Conservation (phyloP, 2,329 filamentous ascomycete genomes). For the Penicillium sp. region DNA sequence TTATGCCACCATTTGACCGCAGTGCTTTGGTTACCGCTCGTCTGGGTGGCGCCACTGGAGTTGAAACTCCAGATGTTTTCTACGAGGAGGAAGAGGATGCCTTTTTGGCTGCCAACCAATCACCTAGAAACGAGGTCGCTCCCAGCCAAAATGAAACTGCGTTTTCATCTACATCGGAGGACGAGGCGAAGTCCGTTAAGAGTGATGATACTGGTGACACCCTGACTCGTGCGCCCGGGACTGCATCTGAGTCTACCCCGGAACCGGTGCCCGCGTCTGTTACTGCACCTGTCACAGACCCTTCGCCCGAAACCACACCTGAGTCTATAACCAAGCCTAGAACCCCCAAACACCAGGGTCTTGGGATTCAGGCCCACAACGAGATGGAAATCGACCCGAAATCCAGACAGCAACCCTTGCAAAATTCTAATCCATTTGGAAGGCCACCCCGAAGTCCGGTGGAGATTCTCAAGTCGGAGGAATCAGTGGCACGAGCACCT, state of each 20-base stretch:
- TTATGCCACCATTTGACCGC: slow-evolving; percentile 54
- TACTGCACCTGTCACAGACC: background rate
- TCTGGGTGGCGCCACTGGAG: slow-evolving; percentile 41
- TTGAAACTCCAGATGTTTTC: slow-evolving; percentile 53
- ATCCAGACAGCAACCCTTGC: slow-evolving; percentile 18
- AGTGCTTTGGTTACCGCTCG: slow-evolving; percentile 42
- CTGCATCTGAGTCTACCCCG: background rate
- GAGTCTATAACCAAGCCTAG: background rate
- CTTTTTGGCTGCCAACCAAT: slow-evolving; percentile 47
- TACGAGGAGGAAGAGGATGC: slow-evolving; percentile 57
- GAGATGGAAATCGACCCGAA: slow-evolving; percentile 8
- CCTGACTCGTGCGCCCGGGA: slow-evolving; percentile 26
- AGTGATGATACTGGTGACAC: slow-evolving; percentile 33
- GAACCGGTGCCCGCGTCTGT: background rate
- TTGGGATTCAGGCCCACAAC: slow-evolving; percentile 34
- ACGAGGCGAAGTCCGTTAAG: slow-evolving; percentile 27
- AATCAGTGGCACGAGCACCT: slow-evolving; percentile 26
- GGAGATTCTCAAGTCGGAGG: slow-evolving; percentile 37
- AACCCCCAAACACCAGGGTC: slow-evolving; percentile 24
- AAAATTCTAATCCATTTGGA: slow-evolving; percentile 28
- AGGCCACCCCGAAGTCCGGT: slow-evolving; percentile 31
- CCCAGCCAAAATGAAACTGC: slow-evolving; percentile 9
- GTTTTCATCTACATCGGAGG: slow-evolving; percentile 10
- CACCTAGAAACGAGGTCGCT: slow-evolving; percentile 24
- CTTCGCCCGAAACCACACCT: background rate